Evolutionary conservation across 768 basidiomycete genomes (phyloP).

Genomic region (Macrolepiota dolichaula): DNA sequence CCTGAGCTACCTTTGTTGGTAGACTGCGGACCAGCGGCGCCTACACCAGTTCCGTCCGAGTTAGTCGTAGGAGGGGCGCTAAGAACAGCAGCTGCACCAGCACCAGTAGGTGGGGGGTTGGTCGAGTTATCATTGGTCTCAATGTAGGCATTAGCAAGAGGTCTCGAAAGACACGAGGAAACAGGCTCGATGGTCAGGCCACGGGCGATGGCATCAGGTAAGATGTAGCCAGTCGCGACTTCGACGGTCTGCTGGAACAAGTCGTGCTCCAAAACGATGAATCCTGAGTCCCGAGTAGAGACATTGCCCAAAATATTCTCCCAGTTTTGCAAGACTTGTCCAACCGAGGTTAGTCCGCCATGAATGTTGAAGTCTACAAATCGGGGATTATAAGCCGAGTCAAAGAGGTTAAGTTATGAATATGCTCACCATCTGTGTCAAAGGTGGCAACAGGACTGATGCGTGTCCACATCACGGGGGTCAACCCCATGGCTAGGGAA

Average conservation of each 20-base stretch:
- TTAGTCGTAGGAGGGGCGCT: not conserved
- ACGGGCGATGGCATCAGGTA: constrained; percentile 74
- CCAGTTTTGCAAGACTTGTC: constrained; percentile 69
- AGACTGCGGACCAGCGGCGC: not conserved
- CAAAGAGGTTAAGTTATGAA: not conserved
- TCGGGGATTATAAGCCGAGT: not conserved
- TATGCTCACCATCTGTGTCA: constrained; percentile 58
- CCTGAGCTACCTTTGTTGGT: not conserved
- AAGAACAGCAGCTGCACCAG: constrained; percentile 1
- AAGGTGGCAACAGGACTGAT: constrained; percentile 58
- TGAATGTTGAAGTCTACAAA: constrained; percentile 75
- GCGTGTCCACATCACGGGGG: constrained; percentile 83
- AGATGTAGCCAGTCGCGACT: constrained; percentile 81
- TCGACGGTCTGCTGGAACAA: constrained; percentile 84
- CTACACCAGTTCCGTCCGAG: not conserved
- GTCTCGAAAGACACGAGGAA: constrained; percentile 58
- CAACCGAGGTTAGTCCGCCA: constrained; percentile 52
- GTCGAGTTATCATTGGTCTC: constrained; percentile 76
- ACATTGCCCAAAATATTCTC: constrained; percentile 67
- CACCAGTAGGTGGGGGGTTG: constrained; percentile 41
- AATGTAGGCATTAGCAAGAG: constrained; percentile 65
- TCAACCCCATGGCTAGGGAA: constrained; percentile 76
- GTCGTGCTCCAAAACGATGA: constrained; percentile 88
- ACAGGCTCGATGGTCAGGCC: constrained; percentile 73
- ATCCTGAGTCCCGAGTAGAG: constrained; percentile 59